These are phyloP conservation scores for Boehmeria nivea DNA, from an alignment of 306 rosid genomes.

Conservation along the genomic window DNA sequence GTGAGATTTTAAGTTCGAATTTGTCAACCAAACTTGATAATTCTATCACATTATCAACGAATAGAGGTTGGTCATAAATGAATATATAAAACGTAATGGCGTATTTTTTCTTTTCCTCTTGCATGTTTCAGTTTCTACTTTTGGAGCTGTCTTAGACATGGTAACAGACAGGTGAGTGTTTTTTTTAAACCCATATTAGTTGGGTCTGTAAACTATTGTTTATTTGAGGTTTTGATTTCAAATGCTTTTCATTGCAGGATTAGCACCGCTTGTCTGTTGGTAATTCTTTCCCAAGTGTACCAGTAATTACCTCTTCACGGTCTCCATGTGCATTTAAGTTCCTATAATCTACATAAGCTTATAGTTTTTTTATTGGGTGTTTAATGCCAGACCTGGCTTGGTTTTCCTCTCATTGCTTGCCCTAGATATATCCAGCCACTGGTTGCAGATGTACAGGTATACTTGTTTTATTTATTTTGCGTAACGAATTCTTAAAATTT, in stretches of 20 bases:
- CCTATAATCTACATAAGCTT: slow-evolving; percentile 7
- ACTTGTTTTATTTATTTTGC: no score
- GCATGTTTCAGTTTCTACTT: slow-evolving; percentile 75
- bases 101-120: slow-evolving; percentile 15
- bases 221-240: slow-evolving; percentile 25
- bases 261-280: slow-evolving; percentile 95
- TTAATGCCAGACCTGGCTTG: slow-evolving; percentile 78
- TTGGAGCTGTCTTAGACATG: slow-evolving; percentile 99
- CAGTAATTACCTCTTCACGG: slow-evolving; percentile 33
- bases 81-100: slow-evolving; percentile 10
- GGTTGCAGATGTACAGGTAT: slow-evolving; percentile 99
- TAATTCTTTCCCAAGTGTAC: slow-evolving; percentile 85
- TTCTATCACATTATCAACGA: slow-evolving; percentile 1
- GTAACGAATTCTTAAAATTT: background rate
- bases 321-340: slow-evolving; percentile 13
- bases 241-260: slow-evolving; percentile 54
- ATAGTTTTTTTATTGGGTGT: slow-evolving; percentile 33
- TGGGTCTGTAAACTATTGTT: no score
- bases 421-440: slow-evolving; percentile 93
- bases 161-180: slow-evolving; percentile 79
- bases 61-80: slow-evolving; percentile 4
- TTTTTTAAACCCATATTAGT: no score
- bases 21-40: no score
- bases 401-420: slow-evolving; percentile 82
- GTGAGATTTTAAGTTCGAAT: no score